Base-by-base conservation (phyloP, 805 yeast species). In the Schwanniomyces polymorphus region DNA sequence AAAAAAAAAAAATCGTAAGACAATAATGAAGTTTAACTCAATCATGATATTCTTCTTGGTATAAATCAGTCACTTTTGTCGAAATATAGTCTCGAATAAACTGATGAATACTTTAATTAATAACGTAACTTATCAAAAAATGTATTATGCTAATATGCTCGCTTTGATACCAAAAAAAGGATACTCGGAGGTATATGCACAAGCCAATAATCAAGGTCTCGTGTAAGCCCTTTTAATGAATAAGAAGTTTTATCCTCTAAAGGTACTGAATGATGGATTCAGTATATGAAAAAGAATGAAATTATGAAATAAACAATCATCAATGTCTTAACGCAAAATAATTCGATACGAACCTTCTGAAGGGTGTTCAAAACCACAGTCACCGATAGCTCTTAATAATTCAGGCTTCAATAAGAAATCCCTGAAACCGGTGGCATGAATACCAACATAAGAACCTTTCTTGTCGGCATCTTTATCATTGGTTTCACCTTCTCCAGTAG, bases 281-380 rank as follows among this genome's bases (percentile, higher is more conserved):
- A 38, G 21, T 9, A 38, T 14, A 38, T 25, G 34, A 21, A 27
- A 35, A 45, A 45, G 45, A 41, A 41, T 46, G 43, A 42, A 41
- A 16, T 17, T 41, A 29, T 27, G 25, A 41, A 34, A 38, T 25
- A 25, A 38, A 25, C 23, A 38, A 38, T 38, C 41, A 38, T 38
- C 41, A 25, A 38, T 14, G 27, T 26, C 41, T 38, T 38, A 18
- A 38, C 29, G 21, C 4, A 38, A 25, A 38, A 25, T 25, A 38
- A 31, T 31, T 23, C 37, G 37, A 63, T 69, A 85, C 94, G 81
- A 75, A 88, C 94, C 95, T 86, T 92, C 99, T 56, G 97, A 90
- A 56, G 99, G 99, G 78, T 92, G 99, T 79, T 92, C 99, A 68
- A 92, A 92, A 79, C 99, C 99, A 79, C 97, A 91, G 75, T 92